Conservation (phyloP, 2,329 filamentous ascomycete genomes). For the Nothophaeocryptopus gaeumannii region DNA sequence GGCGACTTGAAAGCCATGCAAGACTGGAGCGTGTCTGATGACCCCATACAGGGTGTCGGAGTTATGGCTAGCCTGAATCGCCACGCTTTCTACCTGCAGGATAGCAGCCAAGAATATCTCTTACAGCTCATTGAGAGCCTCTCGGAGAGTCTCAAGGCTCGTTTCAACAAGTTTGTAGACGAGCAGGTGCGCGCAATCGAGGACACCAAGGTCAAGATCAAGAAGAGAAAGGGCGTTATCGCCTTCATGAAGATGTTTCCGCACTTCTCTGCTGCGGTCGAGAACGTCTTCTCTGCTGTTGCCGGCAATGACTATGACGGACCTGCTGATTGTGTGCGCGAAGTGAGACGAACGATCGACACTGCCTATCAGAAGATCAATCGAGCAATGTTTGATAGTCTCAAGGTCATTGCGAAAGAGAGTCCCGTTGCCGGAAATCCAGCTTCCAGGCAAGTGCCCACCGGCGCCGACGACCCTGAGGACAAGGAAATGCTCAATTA, state of each 20-base stretch:
- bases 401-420: slow-evolving; percentile 87
- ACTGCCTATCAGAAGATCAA: slow-evolving; percentile 85
- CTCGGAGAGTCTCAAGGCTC: slow-evolving; percentile 65
- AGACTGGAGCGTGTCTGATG: slow-evolving; percentile 76
- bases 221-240: slow-evolving; percentile 96
- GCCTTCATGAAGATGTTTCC: slow-evolving; percentile 94
- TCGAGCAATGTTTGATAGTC: slow-evolving; percentile 93
- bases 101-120: slow-evolving; percentile 91
- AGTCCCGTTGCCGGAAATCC: slow-evolving; percentile 53
- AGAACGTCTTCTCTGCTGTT: slow-evolving; percentile 68
- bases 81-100: slow-evolving; percentile 73
- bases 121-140: slow-evolving; percentile 73
- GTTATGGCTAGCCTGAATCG: slow-evolving; percentile 77
- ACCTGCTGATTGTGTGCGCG: slow-evolving; percentile 46
- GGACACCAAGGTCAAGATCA: slow-evolving; percentile 98
- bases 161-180: slow-evolving; percentile 86
- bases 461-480: slow-evolving; percentile 62
- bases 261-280: slow-evolving; percentile 74
- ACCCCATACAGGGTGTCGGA: slow-evolving; percentile 89
- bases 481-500: slow-evolving; percentile 97
- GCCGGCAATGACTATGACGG: slow-evolving; percentile 49
- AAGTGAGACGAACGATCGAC: slow-evolving; percentile 75
- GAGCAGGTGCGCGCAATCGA: slow-evolving; percentile 94
- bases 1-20: slow-evolving; percentile 74
- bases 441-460: slow-evolving; percentile 45